Base-by-base conservation (phyloP, 1,284 basidiomycete species). In the Irpex sp. region DNA sequence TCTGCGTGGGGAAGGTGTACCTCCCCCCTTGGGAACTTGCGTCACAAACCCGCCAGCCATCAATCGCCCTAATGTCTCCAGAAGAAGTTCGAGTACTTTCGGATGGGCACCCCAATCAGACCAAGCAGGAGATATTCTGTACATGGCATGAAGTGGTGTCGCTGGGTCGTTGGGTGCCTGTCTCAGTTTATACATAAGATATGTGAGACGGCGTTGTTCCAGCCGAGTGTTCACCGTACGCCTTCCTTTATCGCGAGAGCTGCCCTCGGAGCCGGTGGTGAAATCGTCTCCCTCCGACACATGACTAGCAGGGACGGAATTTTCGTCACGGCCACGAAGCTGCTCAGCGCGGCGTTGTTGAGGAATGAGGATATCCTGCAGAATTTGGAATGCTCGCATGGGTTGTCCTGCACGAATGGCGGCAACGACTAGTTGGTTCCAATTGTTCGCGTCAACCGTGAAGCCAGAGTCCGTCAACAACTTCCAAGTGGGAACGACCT, bases 401-500 rank as follows among this genome's bases (percentile, higher is more conserved):
- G 88, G 74, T 69, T 97, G 86, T 17, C 92, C 95, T 0, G 90
- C 92, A 37, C 90, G 85, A 35, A 94, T 81, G 37, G 97, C 83
- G 11, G 90, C 91, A 3, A 89, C 79, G 26, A 82, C 84, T 26
- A 97, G 81, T 70, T 94, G 88, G 72, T 98, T 98, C 92, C 94
- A 99, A 75, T 98, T 98, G 69, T 92, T 88, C 9, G 92, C 84
- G 72, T 98, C 94, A 71, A 96, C 95, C 2, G 82, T 82, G 68
- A 97, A 92, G 1, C 94, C 93, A n/a, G 81, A 75, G 5, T 76
- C 67, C 65, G 85, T 83, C 56, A 93, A 83, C 35, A 78, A 72
- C 15, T 79, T 76, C 96, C 97, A 98, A 0, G 84, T 78, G 9
- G 75, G 72, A 17, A 88, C 84, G 47, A 97, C 83, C 61, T 89